Percentiles rank a stretch among this genome's conserved stretches.
phyloP scores from a whole-genome alignment of 176 grass and related monocot genomes.

The Eragrostis curvula region DNA sequence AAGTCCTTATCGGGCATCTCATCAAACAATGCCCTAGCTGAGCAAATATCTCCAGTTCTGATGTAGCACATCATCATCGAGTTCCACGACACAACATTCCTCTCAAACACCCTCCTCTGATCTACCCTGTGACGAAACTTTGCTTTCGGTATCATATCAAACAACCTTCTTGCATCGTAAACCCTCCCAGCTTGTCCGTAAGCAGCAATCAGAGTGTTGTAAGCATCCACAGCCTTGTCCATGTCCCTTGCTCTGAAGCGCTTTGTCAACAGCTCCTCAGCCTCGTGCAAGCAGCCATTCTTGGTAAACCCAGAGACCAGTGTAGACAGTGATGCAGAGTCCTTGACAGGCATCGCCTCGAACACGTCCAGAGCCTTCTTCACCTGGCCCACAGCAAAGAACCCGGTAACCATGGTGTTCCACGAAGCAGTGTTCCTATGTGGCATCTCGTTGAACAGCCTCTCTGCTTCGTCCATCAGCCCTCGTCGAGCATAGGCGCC shows the following conservation, averaged over 20 bases:
- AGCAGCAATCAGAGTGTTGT: constrained; percentile 71
- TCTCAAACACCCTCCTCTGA: constrained; percentile 41
- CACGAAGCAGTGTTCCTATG: constrained; percentile 50
- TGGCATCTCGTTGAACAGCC: constrained; percentile 59
- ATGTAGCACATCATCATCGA: constrained; percentile 79
- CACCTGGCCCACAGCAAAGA: constrained; percentile 52
- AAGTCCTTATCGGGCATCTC: constrained; percentile 65
- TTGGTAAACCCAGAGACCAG: constrained; percentile 55
- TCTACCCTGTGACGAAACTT: not conserved
- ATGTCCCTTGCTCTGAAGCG: constrained; percentile 28
- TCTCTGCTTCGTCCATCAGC: constrained; percentile 53
- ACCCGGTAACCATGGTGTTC: constrained; percentile 69
- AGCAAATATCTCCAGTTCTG: constrained; percentile 48
- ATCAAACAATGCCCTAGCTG: constrained; percentile 64
- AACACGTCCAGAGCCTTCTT: constrained; percentile 55
- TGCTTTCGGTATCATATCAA: constrained; percentile 62
- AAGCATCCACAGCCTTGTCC: constrained; percentile 57
- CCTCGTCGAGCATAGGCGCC: constrained; percentile 49
- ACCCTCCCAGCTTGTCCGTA: constrained; percentile 63
- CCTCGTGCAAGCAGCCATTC: constrained; percentile 52
- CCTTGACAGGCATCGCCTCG: constrained; percentile 53
- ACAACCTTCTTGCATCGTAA: constrained; percentile 55
- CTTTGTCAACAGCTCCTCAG: constrained; percentile 53
- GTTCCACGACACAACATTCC: constrained; percentile 76
- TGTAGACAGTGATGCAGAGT: constrained; percentile 45